Evolutionary conservation across 1,284 basidiomycete species (phyloP).

Genomic region (Jaminaea rosea): DNA sequence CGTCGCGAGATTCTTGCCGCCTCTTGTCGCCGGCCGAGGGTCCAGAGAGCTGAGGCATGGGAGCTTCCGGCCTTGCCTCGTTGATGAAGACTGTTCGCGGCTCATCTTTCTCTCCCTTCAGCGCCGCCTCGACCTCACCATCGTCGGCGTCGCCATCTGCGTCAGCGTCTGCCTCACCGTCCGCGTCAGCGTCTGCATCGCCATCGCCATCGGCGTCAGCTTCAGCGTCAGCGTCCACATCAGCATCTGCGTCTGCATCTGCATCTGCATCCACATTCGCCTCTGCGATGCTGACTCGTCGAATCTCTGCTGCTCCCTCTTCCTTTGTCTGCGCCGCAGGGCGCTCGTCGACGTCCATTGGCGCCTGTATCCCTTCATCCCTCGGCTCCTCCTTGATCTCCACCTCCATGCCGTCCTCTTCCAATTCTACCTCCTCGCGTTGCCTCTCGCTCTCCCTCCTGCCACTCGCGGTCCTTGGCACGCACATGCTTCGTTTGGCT

Average conservation of each 20-base stretch:
- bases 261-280: constrained; percentile 8
- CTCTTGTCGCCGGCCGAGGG: constrained; percentile 2
- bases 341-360: constrained; percentile 5
- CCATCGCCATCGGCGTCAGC: constrained; percentile 8
- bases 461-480: constrained; percentile 21
- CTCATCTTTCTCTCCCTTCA: constrained; percentile 12
- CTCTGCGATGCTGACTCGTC: background rate
- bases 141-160: constrained; percentile 12
- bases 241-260: constrained; percentile 14
- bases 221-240: constrained; percentile 18
- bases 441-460: background rate
- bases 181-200: constrained; percentile 13
- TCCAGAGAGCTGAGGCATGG: constrained; percentile 23
- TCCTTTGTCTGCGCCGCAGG: too few relatives aligned
- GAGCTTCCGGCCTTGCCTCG: constrained; percentile 13
- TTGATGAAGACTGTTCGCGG: constrained; percentile 20
- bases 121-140: constrained; percentile 24
- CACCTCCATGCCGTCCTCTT: background rate
- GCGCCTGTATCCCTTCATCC: constrained; percentile 1
- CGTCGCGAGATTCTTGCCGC: constrained; percentile 20
- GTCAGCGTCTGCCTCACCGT: constrained; percentile 11
- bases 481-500: constrained; percentile 60
- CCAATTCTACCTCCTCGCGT: background rate
- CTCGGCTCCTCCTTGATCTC: constrained; percentile 4
- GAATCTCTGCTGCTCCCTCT: constrained; percentile 9